Conservation (phyloP, 2,329 filamentous ascomycete species). For the Ceratocystiopsis minuta region DNA sequence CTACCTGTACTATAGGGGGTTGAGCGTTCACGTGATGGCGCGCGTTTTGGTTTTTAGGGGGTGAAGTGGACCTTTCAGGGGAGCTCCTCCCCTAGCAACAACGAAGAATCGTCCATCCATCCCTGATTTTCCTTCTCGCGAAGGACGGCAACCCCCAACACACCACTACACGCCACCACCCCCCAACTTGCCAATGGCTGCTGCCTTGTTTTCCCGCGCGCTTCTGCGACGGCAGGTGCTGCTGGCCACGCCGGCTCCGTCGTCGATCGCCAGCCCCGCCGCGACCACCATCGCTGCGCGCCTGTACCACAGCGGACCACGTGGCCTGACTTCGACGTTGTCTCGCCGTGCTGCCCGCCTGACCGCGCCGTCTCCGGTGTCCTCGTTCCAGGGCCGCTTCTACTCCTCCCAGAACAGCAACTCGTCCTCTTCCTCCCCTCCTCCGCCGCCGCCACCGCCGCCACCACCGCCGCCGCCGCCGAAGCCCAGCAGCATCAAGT, state of each 20-base stretch:
- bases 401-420: slow-evolving; percentile 1
- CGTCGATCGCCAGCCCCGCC: not conserved
- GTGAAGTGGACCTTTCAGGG: too few species aligned
- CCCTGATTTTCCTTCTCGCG: not conserved
- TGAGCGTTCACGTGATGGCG: too few species aligned
- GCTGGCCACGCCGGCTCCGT: not conserved
- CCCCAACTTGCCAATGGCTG: slow-evolving; percentile 1
- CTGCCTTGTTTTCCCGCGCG: slow-evolving; percentile 3
- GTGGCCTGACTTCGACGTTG: not conserved
- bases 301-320: not conserved
- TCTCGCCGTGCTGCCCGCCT: not conserved
- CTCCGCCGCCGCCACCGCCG: not conserved
- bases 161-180: too few species aligned
- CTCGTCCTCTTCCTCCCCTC: not conserved
- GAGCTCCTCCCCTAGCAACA: too few species aligned
- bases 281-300: not conserved
- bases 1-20: too few species aligned
- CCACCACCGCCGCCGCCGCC: slow-evolving; percentile 7
- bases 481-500: slow-evolving; percentile 24
- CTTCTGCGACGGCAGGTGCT: slow-evolving; percentile 2
- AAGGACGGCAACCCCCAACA: not conserved
- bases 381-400: not conserved
- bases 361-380: not conserved
- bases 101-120: too few species aligned
- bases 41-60: too few species aligned